phyloP scores from a whole-genome alignment of 768 basidiomycete genomes.

The Rubroboletus satanas region DNA sequence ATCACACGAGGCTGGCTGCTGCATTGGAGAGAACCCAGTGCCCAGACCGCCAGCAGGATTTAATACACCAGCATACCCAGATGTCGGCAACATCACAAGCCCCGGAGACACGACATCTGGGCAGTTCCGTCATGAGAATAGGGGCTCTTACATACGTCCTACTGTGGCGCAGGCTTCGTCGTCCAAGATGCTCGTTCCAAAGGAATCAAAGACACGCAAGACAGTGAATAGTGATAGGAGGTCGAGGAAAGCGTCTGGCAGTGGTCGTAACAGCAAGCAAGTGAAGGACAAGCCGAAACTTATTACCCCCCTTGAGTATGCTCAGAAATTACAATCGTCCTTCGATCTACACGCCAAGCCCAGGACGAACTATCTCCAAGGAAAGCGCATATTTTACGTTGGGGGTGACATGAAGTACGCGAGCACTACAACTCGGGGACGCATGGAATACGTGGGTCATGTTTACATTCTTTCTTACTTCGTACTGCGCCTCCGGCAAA shows the following conservation, averaged over 20 bases:
- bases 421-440: conserved; percentile 45
- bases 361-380: conserved; percentile 40
- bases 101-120: conserved; percentile 6
- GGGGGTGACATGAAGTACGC: conserved; percentile 58
- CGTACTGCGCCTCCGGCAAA: not conserved
- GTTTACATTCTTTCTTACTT: not conserved
- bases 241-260: not conserved
- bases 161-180: not conserved
- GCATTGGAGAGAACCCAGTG: not conserved
- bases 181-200: not conserved
- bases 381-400: conserved; percentile 54
- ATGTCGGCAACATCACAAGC: conserved; percentile 22
- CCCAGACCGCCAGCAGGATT: conserved; percentile 8
- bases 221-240: conserved; percentile 22
- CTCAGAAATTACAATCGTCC: conserved; percentile 41
- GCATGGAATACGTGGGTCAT: conserved; percentile 60
- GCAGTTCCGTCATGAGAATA: not conserved
- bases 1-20: not conserved
- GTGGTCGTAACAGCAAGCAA: conserved; percentile 20
- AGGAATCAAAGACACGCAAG: conserved; percentile 14
- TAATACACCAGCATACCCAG: not conserved
- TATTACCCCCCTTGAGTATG: conserved; percentile 52
- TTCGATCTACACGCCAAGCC: conserved; percentile 16
- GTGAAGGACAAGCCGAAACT: conserved; percentile 40
- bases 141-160: not conserved